A percentile compares a stretch with the other conserved stretches of the same genome.
These are phyloP conservation scores for Sclerotinia minor DNA, from an alignment of 2,329 filamentous ascomycete genomes.

Conservation along the genomic window DNA sequence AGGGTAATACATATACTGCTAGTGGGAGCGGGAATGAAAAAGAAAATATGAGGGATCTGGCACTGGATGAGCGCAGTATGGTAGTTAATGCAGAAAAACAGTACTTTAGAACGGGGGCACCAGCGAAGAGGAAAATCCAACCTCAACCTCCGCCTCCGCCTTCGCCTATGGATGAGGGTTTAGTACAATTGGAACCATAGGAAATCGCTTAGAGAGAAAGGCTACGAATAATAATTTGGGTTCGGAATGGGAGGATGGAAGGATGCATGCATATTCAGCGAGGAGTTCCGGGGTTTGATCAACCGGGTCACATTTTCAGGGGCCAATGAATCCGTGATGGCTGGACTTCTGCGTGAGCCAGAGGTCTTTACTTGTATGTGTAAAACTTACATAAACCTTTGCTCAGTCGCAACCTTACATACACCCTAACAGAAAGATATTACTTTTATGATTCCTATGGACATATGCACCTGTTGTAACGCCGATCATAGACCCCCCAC, in stretches of 20 bases:
- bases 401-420: constrained; percentile 12
- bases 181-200: constrained; percentile 19
- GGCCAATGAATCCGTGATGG: neutral
- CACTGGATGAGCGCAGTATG: constrained; percentile 62
- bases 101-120: constrained; percentile 50
- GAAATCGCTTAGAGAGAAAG: neutral
- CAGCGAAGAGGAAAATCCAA: constrained; percentile 31
- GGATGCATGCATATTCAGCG: constrained; percentile 9
- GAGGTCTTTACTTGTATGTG: constrained; percentile 3
- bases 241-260: neutral
- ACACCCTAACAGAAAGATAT: neutral
- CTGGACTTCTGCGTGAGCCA: neutral
- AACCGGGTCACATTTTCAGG: constrained; percentile 1
- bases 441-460: neutral
- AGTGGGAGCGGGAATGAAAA: constrained; percentile 28
- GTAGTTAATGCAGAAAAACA: constrained; percentile 60
- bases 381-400: constrained; percentile 12
- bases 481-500: constrained; percentile 21
- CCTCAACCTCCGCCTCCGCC: constrained; percentile 1
- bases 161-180: constrained; percentile 10
- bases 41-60: constrained; percentile 25
- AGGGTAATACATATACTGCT: constrained; percentile 26
- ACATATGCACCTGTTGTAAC: neutral
- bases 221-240: constrained; percentile 14
- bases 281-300: constrained; percentile 16